A percentile compares a stretch with the other conserved stretches of the same genome.
Conservation (phyloP, 768 basidiomycete species). For the Russula dissimulans region DNA sequence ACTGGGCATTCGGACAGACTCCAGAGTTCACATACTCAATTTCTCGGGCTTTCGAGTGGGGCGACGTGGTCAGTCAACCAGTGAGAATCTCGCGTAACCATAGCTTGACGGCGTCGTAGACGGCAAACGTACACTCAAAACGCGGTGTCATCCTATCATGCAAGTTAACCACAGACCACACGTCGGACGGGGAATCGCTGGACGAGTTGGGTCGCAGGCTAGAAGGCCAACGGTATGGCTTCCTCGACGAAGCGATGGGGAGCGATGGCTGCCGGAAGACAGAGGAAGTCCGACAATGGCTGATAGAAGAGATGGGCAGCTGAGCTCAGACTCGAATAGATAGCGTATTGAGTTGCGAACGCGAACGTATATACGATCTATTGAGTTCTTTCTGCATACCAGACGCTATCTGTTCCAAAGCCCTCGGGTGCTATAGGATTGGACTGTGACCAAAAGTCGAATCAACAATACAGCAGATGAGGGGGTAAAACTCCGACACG, state of each 20-base stretch:
- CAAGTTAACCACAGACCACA: constrained; percentile 17
- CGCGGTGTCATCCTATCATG: constrained; percentile 57
- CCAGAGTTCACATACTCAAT: constrained; percentile 78
- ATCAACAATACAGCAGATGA: constrained; percentile 34
- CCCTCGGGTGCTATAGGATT: constrained; percentile 57
- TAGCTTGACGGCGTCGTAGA: constrained; percentile 26
- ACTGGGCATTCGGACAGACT: constrained; percentile 89
- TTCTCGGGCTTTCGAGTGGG: constrained; percentile 31
- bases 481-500: constrained; percentile 25
- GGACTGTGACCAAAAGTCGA: constrained; percentile 35
- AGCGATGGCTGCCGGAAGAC: constrained; percentile 2
- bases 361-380: constrained; percentile 14
- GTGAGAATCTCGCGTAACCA: neutral
- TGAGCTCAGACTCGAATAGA: constrained; percentile 12
- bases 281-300: constrained; percentile 27
- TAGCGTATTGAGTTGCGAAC: neutral
- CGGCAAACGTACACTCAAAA: constrained; percentile 45
- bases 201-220: constrained; percentile 24
- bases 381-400: constrained; percentile 41
- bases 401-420: constrained; percentile 65
- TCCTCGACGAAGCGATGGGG: constrained; percentile 25
- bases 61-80: constrained; percentile 30
- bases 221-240: constrained; percentile 33
- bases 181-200: constrained; percentile 19
- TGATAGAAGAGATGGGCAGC: constrained; percentile 26